Base-by-base conservation (phyloP, 106 monocot genomes). In the Acorus gramineus region DNA sequence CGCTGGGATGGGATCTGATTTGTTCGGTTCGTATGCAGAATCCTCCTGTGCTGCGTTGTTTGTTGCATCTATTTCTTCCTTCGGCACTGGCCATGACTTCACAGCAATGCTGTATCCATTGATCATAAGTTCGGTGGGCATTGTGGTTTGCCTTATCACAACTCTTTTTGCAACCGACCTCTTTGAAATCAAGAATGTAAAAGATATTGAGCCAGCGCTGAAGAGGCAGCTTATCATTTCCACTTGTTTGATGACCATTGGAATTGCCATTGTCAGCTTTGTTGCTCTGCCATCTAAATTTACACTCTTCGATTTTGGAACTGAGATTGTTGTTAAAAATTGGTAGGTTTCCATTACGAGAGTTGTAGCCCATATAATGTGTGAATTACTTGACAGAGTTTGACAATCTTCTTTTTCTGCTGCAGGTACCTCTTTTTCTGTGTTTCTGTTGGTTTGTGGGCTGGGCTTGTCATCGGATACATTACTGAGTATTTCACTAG, bases 401-500 rank as follows among this genome's bases (percentile, higher is more conserved):
- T 28, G 28, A 28, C 28, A 28, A 28, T 28, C 28, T 28, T 28
- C 28, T 52, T 52, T 52, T 5, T 52, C 7, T 52, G 52, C 9
- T 50, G 66, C 66, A 73, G 73, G 73, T 56, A 73, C 65, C 66
- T 73, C 12, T 73, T 73, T 47, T 73, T 73, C 52, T 73, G 73
- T 42, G 73, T 73, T 52, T 43, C 66, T 5, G 46, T 65, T 11
- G 73, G 73, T 50, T 59, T 73, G 48, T 73, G 73, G 73, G 64
- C 73, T 6, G 73, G 73, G 3, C 73, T 73, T 52, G 59, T 57
- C 4, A 65, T 73, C 53, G 73, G 73, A 2, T 73, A 73, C 49
- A 46, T 46, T 46, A 73, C 73, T 3, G 73, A 73, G 58, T 73
- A 73, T 52, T 73, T 59, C 59, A 73, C 73, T 10, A 73, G 73